Evolutionary conservation across 2,329 filamentous ascomycete genomes (phyloP).

Genomic region (Seiridium cupressi): DNA sequence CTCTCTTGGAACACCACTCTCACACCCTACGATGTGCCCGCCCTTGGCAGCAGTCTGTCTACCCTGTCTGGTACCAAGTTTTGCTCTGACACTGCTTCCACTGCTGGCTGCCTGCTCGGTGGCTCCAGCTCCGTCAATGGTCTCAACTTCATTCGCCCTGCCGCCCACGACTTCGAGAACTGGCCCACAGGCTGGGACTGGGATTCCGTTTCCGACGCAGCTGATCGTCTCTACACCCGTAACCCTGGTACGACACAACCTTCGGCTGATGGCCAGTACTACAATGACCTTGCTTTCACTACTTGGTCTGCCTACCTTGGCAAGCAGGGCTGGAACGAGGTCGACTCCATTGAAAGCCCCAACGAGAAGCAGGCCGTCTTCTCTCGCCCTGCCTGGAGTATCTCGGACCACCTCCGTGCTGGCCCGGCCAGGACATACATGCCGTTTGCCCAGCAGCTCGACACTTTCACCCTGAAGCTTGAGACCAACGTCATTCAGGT

Average conservation of each 20-base stretch:
- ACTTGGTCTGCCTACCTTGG: background rate
- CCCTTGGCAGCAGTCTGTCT: background rate
- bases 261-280: slow-evolving; percentile 1
- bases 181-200: slow-evolving; percentile 1
- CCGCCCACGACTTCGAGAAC: background rate
- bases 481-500: slow-evolving; percentile 3
- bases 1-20: background rate
- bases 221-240: background rate
- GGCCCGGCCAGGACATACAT: slow-evolving; percentile 1
- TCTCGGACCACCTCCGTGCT: slow-evolving; percentile 3
- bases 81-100: slow-evolving; percentile 1
- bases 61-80: background rate
- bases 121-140: slow-evolving; percentile 2
- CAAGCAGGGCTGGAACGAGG: background rate
- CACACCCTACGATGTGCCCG: background rate
- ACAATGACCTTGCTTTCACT: slow-evolving; percentile 1
- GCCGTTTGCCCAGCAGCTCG: slow-evolving; percentile 2
- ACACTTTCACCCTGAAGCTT: background rate
- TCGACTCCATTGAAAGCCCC: slow-evolving; percentile 3
- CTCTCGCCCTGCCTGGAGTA: slow-evolving; percentile 1
- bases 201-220: background rate
- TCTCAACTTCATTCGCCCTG: slow-evolving; percentile 1
- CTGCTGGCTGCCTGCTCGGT: slow-evolving; percentile 1
- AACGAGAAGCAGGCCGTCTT: slow-evolving; percentile 1
- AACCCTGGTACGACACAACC: slow-evolving; percentile 2